Evolutionary conservation across 345 rosid genomes (phyloP).

Genomic region (Tarenaya hassleriana): DNA sequence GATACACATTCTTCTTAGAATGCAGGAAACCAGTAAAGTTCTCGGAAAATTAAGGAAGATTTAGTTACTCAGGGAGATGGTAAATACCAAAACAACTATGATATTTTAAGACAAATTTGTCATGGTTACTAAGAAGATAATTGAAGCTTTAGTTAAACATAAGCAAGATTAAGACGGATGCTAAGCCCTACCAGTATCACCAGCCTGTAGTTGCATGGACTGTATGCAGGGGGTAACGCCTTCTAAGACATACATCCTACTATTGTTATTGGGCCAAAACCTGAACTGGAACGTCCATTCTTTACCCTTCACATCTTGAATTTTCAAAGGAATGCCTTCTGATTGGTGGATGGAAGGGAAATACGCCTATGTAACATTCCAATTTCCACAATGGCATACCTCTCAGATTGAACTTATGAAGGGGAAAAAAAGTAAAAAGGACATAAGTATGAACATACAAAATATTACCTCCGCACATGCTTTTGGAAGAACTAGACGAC

Average conservation of each 20-base stretch:
- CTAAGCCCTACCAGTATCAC: conserved; percentile 65
- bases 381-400: conserved; percentile 20
- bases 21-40: conserved; percentile 4
- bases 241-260: conserved; percentile 96
- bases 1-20: conserved; percentile 2
- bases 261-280: conserved; percentile 98
- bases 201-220: conserved; percentile 80
- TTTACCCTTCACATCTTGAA: conserved; percentile 81
- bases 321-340: conserved; percentile 78
- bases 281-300: conserved; percentile 98
- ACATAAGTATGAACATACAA: conserved; percentile 4
- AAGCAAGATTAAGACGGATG: conserved; percentile 1
- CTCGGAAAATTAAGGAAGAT: neutral
- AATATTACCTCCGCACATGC: conserved; percentile 88
- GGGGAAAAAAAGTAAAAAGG: neutral
- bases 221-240: conserved; percentile 99
- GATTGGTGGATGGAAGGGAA: conserved; percentile 90
- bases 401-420: neutral
- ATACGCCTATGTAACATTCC: conserved; percentile 57
- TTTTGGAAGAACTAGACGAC: conserved; percentile 92
- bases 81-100: too few relatives aligned
- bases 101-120: too few relatives aligned
- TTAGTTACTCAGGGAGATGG: too few relatives aligned
- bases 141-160: conserved; percentile 12
- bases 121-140: neutral